Conservation (phyloP, 2,329 filamentous ascomycete species). For the Torrubiella hemipterigena region DNA sequence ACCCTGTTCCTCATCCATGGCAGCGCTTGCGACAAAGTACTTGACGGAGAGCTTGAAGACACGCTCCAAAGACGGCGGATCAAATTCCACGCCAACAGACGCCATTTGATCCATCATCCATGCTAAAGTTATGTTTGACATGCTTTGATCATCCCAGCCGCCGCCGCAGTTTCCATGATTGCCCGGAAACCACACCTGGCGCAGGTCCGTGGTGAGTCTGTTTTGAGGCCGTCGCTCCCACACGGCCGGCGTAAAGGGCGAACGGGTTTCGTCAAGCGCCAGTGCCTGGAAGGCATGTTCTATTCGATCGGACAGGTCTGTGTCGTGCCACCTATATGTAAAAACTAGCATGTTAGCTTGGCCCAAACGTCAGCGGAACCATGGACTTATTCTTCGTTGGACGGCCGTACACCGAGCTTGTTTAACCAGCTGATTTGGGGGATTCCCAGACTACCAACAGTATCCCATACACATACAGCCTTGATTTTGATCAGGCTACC, state of each 20-base stretch:
- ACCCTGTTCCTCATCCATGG: slow-evolving; percentile 4
- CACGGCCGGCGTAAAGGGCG: slow-evolving; percentile 41
- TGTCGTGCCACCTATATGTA: slow-evolving; percentile 42
- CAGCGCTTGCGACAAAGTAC: slow-evolving; percentile 16
- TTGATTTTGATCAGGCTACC: slow-evolving; percentile 31
- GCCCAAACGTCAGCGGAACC: background rate
- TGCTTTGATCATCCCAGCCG: slow-evolving; percentile 44
- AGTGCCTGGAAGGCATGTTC: slow-evolving; percentile 48
- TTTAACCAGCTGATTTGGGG: slow-evolving; percentile 32
- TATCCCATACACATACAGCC: slow-evolving; percentile 35
- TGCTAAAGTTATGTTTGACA: slow-evolving; percentile 27
- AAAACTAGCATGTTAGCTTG: slow-evolving; percentile 16
- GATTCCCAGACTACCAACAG: slow-evolving; percentile 30
- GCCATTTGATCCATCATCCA: slow-evolving; percentile 46
- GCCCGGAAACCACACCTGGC: slow-evolving; percentile 56
- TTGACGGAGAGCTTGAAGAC: slow-evolving; percentile 22
- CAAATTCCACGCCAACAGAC: slow-evolving; percentile 38
- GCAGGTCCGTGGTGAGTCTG: slow-evolving; percentile 27
- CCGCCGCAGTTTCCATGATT: slow-evolving; percentile 61
- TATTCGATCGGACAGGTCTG: slow-evolving; percentile 36
- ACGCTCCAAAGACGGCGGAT: slow-evolving; percentile 25
- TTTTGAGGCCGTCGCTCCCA: slow-evolving; percentile 34
- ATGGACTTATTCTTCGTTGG: slow-evolving; percentile 32
- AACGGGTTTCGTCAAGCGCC: slow-evolving; percentile 43
- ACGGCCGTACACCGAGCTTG: slow-evolving; percentile 31